Percentiles rank a stretch among this genome's conserved stretches.
Evolutionary conservation across 2,329 filamentous ascomycete genomes (phyloP).

Genomic region (Sclerotinia sclerotiorum): DNA sequence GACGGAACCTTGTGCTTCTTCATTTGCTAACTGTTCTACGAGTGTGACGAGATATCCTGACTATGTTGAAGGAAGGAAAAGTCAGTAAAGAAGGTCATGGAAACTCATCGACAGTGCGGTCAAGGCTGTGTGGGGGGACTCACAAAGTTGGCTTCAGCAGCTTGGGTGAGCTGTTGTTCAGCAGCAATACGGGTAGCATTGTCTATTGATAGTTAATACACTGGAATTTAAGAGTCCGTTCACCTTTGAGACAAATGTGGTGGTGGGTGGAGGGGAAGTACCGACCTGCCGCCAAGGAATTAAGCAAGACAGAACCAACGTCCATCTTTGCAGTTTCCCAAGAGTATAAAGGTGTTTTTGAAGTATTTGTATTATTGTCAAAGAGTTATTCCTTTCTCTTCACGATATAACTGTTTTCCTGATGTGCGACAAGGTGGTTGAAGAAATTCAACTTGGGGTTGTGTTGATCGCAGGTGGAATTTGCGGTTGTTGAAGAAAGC

Average conservation of each 20-base stretch:
- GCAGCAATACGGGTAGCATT: slow-evolving; percentile 84
- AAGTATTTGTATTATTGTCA: not conserved
- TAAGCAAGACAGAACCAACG: slow-evolving; percentile 96
- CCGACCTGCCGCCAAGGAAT: slow-evolving; percentile 93
- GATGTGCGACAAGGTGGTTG: slow-evolving; percentile 14
- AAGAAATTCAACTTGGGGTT: not conserved
- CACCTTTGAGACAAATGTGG: not conserved
- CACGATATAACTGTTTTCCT: not conserved
- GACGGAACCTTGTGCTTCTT: slow-evolving; percentile 77
- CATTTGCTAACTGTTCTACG: slow-evolving; percentile 91
- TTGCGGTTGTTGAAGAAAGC: slow-evolving; percentile 22
- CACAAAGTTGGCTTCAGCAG: slow-evolving; percentile 95
- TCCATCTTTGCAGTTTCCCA: slow-evolving; percentile 65
- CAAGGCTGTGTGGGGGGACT: slow-evolving; percentile 41
- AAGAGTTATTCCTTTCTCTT: not conserved
- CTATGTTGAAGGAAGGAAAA: slow-evolving; percentile 49
- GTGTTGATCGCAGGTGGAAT: slow-evolving; percentile 14
- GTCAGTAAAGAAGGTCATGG: slow-evolving; percentile 23
- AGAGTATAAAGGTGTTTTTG: not conserved
- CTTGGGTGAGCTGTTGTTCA: slow-evolving; percentile 90
- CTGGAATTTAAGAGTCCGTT: slow-evolving; percentile 2
- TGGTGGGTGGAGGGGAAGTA: slow-evolving; percentile 26
- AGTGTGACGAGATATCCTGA: slow-evolving; percentile 90
- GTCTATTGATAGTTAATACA: slow-evolving; percentile 59
- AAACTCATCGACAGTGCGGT: slow-evolving; percentile 34